Conservation (phyloP, 116 monocot species). For the Thalassia testudinum region DNA sequence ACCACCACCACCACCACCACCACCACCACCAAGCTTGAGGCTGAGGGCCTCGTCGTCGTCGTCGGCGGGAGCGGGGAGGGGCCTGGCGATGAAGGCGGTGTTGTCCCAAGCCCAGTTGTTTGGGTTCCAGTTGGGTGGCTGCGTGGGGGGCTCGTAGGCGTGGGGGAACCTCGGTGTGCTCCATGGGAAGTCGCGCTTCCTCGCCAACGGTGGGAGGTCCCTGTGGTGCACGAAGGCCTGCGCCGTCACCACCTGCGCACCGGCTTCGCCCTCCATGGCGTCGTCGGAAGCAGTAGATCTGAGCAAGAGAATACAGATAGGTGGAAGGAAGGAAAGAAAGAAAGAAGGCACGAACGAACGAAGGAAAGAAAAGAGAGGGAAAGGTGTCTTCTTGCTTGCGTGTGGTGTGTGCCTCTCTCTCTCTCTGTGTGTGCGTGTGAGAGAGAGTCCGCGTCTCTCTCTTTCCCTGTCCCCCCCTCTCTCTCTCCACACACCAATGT, state of each 20-base stretch:
- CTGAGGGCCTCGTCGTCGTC: slow-evolving; percentile 23
- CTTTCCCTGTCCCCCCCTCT: neutral
- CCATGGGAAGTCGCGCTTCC: slow-evolving; percentile 62
- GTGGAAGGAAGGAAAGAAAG: neutral
- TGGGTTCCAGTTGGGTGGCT: slow-evolving; percentile 50
- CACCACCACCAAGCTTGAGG: slow-evolving; percentile 47
- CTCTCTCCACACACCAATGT: neutral
- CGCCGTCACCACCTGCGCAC: slow-evolving; percentile 63
- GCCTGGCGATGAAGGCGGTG: slow-evolving; percentile 35
- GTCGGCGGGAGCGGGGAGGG: slow-evolving; percentile 3
- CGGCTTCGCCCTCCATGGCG: slow-evolving; percentile 56
- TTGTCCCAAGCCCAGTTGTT: slow-evolving; percentile 85
- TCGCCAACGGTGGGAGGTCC: slow-evolving; percentile 22
- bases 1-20: neutral
- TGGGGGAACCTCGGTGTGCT: slow-evolving; percentile 9
- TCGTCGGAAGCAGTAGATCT: neutral
- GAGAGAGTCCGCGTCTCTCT: neutral
- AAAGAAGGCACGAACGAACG: neutral
- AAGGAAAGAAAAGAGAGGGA: no score
- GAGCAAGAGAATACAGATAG: neutral
- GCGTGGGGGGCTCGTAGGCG: neutral
- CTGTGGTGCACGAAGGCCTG: slow-evolving; percentile 45
- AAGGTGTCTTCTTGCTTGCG: no score
- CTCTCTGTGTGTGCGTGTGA: neutral
- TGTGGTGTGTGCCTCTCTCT: neutral